Conservation (phyloP, 305 asterid genomes). For the Solanum chacoense region DNA sequence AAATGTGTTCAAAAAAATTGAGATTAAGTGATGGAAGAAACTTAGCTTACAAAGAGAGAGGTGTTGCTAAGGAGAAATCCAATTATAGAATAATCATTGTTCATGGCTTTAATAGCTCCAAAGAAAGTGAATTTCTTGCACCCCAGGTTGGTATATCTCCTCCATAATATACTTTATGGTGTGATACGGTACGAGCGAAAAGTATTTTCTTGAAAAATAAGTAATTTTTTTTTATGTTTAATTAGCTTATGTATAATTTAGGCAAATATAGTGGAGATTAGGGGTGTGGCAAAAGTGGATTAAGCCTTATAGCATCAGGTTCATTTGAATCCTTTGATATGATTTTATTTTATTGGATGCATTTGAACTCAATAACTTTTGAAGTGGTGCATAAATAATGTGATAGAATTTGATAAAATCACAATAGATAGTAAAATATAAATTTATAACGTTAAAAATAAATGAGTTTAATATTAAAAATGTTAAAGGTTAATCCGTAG, state of each 20-base stretch:
- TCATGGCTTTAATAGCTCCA: constrained; percentile 86
- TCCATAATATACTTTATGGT: not conserved
- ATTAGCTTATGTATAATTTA: too few relatives aligned
- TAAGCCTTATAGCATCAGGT: not conserved
- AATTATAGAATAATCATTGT: constrained; percentile 44
- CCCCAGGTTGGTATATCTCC: constrained; percentile 31
- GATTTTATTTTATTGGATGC: not conserved
- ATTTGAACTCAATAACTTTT: not conserved
- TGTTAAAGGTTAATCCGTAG: too few relatives aligned
- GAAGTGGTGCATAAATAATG: not conserved
- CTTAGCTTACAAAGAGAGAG: constrained; percentile 71
- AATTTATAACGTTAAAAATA: not conserved
- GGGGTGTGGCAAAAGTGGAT: not conserved
- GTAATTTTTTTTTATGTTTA: too few relatives aligned
- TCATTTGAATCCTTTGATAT: not conserved
- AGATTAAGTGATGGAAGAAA: constrained; percentile 72
- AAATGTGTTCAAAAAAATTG: constrained; percentile 14
- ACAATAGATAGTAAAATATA: not conserved
- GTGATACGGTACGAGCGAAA: not conserved
- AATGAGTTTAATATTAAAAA: too few relatives aligned
- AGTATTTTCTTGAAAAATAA: not conserved
- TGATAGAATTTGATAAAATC: not conserved
- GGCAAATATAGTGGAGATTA: not conserved
- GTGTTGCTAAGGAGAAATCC: constrained; percentile 60
- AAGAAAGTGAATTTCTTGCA: constrained; percentile 66